Evolutionary conservation across 1,284 basidiomycete species (phyloP), one percentile per base, ranked within the genome.

Genomic region (Baeospora myosura): DNA sequence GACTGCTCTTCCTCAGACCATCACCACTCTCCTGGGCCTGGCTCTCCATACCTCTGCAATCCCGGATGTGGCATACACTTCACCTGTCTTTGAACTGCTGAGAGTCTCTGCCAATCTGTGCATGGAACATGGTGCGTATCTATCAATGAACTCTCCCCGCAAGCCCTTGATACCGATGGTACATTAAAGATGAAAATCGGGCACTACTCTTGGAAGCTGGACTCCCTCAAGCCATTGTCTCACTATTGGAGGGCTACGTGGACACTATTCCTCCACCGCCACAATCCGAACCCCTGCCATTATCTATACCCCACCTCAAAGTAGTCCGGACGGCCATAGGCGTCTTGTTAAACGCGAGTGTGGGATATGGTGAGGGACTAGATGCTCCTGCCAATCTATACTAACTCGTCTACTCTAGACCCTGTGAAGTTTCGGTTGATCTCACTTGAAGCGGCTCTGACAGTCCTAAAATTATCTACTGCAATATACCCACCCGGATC

Each of bases 261-360:
- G 78, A 81, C 26, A 60, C 61, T 11, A 59, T 81, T 17, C 67
- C 72, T 8, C 52, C 68, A 18, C 64, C 62, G 10, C 62, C 66
- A 0, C 58, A 61, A 32, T 38, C 52, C 21, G 59, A 60, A 33
- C 75, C 76, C 12, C 57, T 76, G 12, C 62, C 72, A 16, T 60
- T 85, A 18, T 66, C 76, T 33, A 64, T 74, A 39, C 58, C 71
- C 6, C 78, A 88, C 53, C 71, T 91, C 29, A 82, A 76, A 54
- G 67, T 91, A 44, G 68, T 90, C 40, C 79, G 81, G 53, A 89
- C 86, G 3, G 74, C 84, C 3, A 74, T 90, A 42, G 90, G 89
- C 3, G 81, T 85, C 5, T 66, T 93, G 21, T 61, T 93, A 38
- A 93, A 93, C 54, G 76, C 81, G 16, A 81, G 82, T 49, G 69